phyloP scores from a whole-genome alignment of 257 asterid genomes.

The Solanum neorickii region DNA sequence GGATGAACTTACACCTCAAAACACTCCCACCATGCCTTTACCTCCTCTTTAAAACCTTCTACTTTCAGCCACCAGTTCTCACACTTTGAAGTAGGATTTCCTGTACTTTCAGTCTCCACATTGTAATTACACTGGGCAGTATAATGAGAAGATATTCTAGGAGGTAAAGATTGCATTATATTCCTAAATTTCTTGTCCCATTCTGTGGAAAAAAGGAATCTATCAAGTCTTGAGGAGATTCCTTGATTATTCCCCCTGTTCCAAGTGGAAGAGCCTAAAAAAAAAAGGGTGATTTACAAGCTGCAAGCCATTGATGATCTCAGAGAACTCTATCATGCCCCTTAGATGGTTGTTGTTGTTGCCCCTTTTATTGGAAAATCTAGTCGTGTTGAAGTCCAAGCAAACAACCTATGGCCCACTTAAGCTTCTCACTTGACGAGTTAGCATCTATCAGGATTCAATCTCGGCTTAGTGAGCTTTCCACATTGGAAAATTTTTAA shows the following conservation, averaged over 20 bases:
- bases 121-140: not conserved
- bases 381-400: not conserved
- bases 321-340: not conserved
- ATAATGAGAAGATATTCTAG: not conserved
- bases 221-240: not conserved
- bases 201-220: not conserved
- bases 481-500: not conserved
- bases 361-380: not conserved
- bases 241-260: not conserved
- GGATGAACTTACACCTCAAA: not conserved
- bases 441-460: not conserved
- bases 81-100: not conserved
- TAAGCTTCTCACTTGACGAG: not conserved
- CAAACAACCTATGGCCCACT: not conserved
- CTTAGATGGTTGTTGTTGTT: not conserved
- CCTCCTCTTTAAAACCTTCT: not conserved
- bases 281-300: not conserved
- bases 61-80: not conserved
- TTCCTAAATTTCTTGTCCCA: not conserved
- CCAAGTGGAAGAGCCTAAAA: not conserved
- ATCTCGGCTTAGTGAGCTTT: not conserved
- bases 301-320: not conserved
- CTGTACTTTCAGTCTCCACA: not conserved
- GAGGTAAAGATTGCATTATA: not conserved
- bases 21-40: not conserved